Conservation (phyloP, 1,284 basidiomycete species). For the Malassezia nana region DNA sequence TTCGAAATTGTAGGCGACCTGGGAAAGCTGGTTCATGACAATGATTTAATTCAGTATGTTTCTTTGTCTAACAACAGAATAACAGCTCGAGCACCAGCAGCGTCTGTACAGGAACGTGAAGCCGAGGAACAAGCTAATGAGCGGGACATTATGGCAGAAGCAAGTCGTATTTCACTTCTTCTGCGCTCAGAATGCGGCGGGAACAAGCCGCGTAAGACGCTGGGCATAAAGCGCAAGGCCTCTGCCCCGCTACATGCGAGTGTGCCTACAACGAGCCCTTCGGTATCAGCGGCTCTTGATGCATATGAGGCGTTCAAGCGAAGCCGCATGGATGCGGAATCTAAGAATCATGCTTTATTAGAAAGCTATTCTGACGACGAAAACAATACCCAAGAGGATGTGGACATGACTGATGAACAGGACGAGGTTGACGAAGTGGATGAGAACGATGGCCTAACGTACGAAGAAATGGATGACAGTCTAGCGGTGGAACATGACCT, state of each 20-base stretch:
- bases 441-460: not conserved
- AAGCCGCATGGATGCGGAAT: not conserved
- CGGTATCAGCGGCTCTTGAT: not conserved
- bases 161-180: conserved; percentile 6
- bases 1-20: conserved; percentile 1
- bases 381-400: not conserved
- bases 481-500: not conserved
- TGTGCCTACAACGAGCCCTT: not conserved
- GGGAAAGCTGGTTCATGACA: conserved; percentile 23
- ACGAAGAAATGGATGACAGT: not conserved
- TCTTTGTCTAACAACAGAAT: not conserved
- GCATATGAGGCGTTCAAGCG: not conserved
- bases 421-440: conserved; percentile 2
- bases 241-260: not conserved
- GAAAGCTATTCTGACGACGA: not conserved
- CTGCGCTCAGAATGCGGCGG: conserved; percentile 7
- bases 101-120: not conserved
- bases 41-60: conserved; percentile 18
- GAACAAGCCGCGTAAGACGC: not conserved
- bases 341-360: not conserved
- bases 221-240: not conserved
- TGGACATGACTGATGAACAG: not conserved
- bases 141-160: conserved; percentile 11
- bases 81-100: not conserved
- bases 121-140: not conserved